Conservation (phyloP, 176 grass and related monocot genomes). For the Rhynchospora breviuscula region DNA sequence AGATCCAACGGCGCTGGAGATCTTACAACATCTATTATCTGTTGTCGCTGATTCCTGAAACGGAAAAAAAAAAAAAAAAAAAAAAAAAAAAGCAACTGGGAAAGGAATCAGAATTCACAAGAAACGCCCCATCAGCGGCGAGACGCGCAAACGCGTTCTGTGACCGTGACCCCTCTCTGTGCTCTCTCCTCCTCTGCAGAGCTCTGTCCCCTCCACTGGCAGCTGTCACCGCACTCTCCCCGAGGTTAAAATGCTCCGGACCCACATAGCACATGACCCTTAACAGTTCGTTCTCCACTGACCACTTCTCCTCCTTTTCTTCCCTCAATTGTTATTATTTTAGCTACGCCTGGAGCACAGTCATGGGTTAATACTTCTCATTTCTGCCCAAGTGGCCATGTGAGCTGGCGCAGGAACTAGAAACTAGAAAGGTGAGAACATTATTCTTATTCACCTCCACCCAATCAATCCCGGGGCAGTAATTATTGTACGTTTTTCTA, state of each 20-base stretch:
- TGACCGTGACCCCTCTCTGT: neutral
- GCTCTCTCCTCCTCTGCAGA: neutral
- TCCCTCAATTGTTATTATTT: neutral
- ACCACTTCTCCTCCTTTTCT: neutral
- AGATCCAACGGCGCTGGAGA: too few species aligned
- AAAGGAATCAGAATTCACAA: neutral
- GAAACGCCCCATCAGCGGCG: neutral
- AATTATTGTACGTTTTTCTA: neutral
- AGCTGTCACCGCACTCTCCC: neutral
- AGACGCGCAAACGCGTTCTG: neutral
- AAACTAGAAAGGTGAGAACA: too few species aligned
- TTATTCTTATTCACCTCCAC: too few species aligned
- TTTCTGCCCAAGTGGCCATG: too few species aligned
- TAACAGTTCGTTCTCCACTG: neutral
- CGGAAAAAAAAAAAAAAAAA: neutral
- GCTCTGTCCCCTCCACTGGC: neutral
- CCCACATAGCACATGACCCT: neutral
- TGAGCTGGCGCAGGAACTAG: too few species aligned
- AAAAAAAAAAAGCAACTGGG: neutral
- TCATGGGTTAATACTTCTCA: neutral
- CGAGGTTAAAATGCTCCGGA: neutral
- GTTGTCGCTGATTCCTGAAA: neutral
- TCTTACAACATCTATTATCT: too few species aligned
- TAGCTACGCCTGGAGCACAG: neutral
- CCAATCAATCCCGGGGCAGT: neutral